A percentile compares a stretch with the other conserved stretches of the same genome.
These are phyloP conservation scores for Sphenostylis stenocarpa DNA, from an alignment of 306 rosid genomes.

Conservation along the genomic window DNA sequence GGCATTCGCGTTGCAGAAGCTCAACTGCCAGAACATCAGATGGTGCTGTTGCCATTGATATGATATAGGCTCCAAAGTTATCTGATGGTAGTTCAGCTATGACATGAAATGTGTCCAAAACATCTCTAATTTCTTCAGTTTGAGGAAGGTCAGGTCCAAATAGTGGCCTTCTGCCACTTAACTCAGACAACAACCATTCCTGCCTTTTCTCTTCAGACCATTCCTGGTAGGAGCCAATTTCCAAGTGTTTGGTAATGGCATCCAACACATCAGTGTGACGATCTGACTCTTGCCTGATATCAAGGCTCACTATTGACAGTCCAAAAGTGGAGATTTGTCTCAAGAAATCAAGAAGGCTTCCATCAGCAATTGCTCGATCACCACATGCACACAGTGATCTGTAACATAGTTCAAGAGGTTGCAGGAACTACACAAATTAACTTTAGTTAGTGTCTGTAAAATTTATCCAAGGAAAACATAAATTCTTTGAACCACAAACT, in stretches of 20 bases:
- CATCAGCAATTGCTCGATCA: conserved; percentile 89
- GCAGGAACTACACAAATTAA: conserved; percentile 70
- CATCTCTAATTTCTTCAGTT: conserved; percentile 92
- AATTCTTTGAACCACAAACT: neutral
- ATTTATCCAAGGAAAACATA: conserved; percentile 3
- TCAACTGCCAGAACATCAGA: conserved; percentile 97
- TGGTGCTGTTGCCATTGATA: conserved; percentile 95
- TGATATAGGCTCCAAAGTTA: conserved; percentile 95
- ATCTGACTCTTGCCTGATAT: conserved; percentile 94
- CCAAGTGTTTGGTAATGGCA: conserved; percentile 88
- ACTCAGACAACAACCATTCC: conserved; percentile 90
- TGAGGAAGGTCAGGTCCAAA: conserved; percentile 94
- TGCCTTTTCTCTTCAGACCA: conserved; percentile 93
- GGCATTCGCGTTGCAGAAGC: conserved; percentile 92
- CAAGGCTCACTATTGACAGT: conserved; percentile 88
- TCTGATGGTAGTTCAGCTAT: conserved; percentile 89
- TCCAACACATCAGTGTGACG: conserved; percentile 93
- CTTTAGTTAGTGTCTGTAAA: conserved; percentile 34
- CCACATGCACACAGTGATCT: conserved; percentile 91
- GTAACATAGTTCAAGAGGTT: conserved; percentile 92
- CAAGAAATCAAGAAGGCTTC: conserved; percentile 93
- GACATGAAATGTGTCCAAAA: conserved; percentile 82
- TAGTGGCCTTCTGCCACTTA: conserved; percentile 84
- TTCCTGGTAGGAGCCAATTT: conserved; percentile 82
- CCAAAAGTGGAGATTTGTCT: conserved; percentile 99